A percentile compares a stretch with the other conserved stretches of the same genome.
Conservation (phyloP, 495 filamentous ascomycete genomes). For the Podospora pseudoanserina region DNA sequence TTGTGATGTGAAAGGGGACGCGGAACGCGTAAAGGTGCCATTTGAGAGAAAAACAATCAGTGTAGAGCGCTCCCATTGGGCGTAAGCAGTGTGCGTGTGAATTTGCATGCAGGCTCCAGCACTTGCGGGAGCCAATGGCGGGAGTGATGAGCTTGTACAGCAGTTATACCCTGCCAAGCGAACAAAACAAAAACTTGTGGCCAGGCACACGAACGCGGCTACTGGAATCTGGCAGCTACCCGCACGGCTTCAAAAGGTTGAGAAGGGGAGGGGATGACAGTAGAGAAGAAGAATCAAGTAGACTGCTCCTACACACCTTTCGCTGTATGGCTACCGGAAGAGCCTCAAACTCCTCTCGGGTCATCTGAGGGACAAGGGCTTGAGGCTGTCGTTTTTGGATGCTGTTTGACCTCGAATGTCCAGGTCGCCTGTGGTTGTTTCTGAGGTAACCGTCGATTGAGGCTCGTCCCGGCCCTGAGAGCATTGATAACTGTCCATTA, state of each 20-base stretch:
- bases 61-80: conserved; percentile 23
- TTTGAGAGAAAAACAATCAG: conserved; percentile 17
- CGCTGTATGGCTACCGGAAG: conserved; percentile 55
- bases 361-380: conserved; percentile 32
- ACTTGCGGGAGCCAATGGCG: conserved; percentile 29
- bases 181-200: conserved; percentile 5
- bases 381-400: conserved; percentile 27
- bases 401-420: conserved; percentile 26
- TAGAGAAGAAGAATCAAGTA: conserved; percentile 15
- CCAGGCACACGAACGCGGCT: conserved; percentile 1
- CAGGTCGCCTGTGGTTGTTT: conserved; percentile 20
- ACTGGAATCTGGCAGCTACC: conserved; percentile 1
- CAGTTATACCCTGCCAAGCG: conserved; percentile 16
- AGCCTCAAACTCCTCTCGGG: conserved; percentile 42
- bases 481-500: conserved; percentile 15
- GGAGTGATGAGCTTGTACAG: background rate
- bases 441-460: conserved; percentile 9
- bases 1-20: background rate
- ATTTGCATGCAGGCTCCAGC: conserved; percentile 26
- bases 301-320: conserved; percentile 46
- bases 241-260: background rate
- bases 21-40: conserved; percentile 14
- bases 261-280: background rate
- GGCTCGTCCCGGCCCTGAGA: background rate
- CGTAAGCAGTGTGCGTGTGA: conserved; percentile 22